Base-by-base conservation (phyloP, 345 rosid species). In the Salix arbutifolia region DNA sequence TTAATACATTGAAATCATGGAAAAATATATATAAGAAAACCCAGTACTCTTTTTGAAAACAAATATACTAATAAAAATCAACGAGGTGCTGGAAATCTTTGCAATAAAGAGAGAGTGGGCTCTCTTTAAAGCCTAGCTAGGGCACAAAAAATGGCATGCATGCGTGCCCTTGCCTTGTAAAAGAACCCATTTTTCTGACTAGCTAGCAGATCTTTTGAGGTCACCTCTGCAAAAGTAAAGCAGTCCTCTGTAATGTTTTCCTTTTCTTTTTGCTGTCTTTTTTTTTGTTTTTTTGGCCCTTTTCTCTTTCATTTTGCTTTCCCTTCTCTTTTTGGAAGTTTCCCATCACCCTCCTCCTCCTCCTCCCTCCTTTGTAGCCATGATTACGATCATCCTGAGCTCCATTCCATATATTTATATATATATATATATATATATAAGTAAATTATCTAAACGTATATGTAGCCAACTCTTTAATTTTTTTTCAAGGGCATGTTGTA, bases 291-390 rank as follows among this genome's bases (percentile, higher is more conserved):
- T 78, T 79, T 77, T 69, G 69, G 71, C 38, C 70, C 7, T 19
- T 75, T 73, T 52, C 72, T 35, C 60, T 72, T 79, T 78, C 28
- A 2, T 44, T 61, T 72, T 76, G 70, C 65, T 25, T 40, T 69
- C 40, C 46, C 64, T 19, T 23, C 38, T 71, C 85, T 83, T 81
- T 84, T 87, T 82, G 87, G 86, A 80, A 79, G 85, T 82, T 86
- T 83, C 85, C 71, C 68, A 60, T 77, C 83, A 46, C 78, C 76
- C 67, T 48, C 84, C 64, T 65, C 75, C 71, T 50, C 83, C 50
- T 48, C 46, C 3, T 1, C 64, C 46, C 3, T 1, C 64, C 19
- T 28, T 13, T 17, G 19, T 3, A 3, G 19, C 72, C 35, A 31
- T 58, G 26, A 8, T 3, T 7, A 2, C 4, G 62, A 56, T n/a